phyloP scores from a whole-genome alignment of 1,139 yeast genomes.

The Scheffersomyces titani region DNA sequence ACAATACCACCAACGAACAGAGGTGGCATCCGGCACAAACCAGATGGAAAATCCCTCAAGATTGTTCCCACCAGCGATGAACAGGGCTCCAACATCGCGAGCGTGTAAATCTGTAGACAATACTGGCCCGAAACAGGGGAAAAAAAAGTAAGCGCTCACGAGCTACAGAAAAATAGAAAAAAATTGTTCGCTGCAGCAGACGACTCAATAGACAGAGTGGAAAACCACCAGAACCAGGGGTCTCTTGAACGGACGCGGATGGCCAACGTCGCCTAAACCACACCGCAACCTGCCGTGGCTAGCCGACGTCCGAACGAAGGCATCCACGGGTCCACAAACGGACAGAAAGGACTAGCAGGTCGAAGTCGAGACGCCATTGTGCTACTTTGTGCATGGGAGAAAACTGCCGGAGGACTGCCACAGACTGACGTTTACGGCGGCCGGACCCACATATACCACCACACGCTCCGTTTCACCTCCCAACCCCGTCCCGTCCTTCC shows the following conservation, averaged over 20 bases:
- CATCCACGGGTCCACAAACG: not conserved
- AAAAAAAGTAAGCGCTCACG: not conserved
- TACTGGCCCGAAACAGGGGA: not conserved
- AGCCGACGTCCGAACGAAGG: not conserved
- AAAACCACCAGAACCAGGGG: not conserved
- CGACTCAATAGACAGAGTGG: not conserved
- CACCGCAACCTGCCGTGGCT: not conserved
- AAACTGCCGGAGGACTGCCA: not conserved
- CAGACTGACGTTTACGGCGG: not conserved
- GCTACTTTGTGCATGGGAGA: not conserved
- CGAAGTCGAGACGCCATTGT: not conserved
- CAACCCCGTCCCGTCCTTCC: not conserved
- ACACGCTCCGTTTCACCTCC: not conserved
- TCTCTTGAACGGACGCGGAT: not conserved
- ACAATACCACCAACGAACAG: not conserved
- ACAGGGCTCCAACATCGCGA: not conserved
- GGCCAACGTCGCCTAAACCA: too few species aligned
- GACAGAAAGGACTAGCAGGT: too few species aligned
- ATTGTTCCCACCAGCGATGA: not conserved
- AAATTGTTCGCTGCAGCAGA: not conserved
- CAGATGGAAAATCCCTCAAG: not conserved
- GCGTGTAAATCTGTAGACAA: not conserved
- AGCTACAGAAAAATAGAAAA: not conserved
- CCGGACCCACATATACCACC: not conserved
- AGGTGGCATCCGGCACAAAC: not conserved